A percentile compares a stretch with the other conserved stretches of the same genome.
Evolutionary conservation across 441 rosid species (phyloP).

Genomic region (Croton laevigatus): DNA sequence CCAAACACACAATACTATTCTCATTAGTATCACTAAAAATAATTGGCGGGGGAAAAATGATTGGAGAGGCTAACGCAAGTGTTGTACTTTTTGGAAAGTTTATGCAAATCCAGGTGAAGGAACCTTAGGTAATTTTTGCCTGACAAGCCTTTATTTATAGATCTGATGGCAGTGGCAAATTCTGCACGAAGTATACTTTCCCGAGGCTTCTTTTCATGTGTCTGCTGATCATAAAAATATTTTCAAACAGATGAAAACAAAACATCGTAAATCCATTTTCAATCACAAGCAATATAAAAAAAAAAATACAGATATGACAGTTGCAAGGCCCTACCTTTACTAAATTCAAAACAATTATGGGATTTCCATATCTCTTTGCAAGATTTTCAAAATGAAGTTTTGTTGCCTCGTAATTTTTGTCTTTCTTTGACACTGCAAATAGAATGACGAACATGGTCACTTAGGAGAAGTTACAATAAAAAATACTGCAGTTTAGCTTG

Average conservation of each 20-base stretch:
- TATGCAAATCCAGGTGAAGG: slow-evolving; percentile 88
- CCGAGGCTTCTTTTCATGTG: slow-evolving; percentile 90
- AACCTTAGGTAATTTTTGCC: slow-evolving; percentile 75
- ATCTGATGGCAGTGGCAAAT: slow-evolving; percentile 90
- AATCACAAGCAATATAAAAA: not conserved
- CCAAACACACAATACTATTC: slow-evolving; percentile 16
- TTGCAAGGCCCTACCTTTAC: slow-evolving; percentile 60
- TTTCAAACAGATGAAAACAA: slow-evolving; percentile 14
- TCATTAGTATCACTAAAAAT: not conserved
- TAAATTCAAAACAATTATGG: slow-evolving; percentile 88
- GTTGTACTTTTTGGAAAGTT: slow-evolving; percentile 71
- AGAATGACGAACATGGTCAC: slow-evolving; percentile 12
- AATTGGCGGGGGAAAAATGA: not conserved
- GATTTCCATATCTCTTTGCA: slow-evolving; percentile 89
- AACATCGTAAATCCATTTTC: not conserved
- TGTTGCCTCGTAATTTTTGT: slow-evolving; percentile 87
- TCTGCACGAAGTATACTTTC: slow-evolving; percentile 88
- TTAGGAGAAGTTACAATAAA: not conserved
- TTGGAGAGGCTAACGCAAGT: slow-evolving; percentile 3
- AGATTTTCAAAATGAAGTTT: slow-evolving; percentile 95
- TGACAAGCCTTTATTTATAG: slow-evolving; percentile 73
- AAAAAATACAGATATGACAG: slow-evolving; percentile 5
- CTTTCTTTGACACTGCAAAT: slow-evolving; percentile 73
- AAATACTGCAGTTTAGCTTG: not conserved
- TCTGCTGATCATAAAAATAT: slow-evolving; percentile 42